Percentiles rank a stretch among this genome's conserved stretches.
Evolutionary conservation across 257 asterid species (phyloP).

Genomic region (Salvia splendens): DNA sequence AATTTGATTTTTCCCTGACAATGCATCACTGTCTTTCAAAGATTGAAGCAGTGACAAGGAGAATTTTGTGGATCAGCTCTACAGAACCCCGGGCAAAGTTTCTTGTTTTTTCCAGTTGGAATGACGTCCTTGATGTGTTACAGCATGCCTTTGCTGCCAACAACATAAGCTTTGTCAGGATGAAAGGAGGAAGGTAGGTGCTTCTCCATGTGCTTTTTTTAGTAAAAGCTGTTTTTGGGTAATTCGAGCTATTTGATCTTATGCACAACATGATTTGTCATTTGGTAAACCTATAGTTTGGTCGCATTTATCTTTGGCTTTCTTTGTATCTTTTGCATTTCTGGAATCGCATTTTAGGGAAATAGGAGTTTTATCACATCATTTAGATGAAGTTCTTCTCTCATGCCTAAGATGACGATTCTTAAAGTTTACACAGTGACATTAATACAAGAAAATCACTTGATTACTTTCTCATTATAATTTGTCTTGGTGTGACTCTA

Average conservation of each 20-base stretch:
- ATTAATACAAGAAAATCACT: not conserved
- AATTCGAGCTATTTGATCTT: slow-evolving; percentile 1
- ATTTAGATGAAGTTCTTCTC: slow-evolving; percentile 5
- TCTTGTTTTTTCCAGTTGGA: slow-evolving; percentile 93
- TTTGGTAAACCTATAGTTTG: not conserved
- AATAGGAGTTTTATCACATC: not conserved
- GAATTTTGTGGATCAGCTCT: slow-evolving; percentile 76
- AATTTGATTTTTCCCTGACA: slow-evolving; percentile 10
- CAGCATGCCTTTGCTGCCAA: slow-evolving; percentile 89
- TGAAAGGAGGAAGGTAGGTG: slow-evolving; percentile 95
- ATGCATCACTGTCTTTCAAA: slow-evolving; percentile 35
- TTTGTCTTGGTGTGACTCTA: slow-evolving; percentile 32
- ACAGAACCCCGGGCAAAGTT: slow-evolving; percentile 61
- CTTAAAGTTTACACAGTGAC: not conserved
- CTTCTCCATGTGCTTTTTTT: slow-evolving; percentile 1
- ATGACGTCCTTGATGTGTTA: slow-evolving; percentile 94
- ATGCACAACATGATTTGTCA: not conserved
- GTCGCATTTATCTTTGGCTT: not conserved
- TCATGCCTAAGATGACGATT: slow-evolving; percentile 7
- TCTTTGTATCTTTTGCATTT: not conserved
- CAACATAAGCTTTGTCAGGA: slow-evolving; percentile 68
- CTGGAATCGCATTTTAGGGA: not conserved
- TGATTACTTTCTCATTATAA: slow-evolving; percentile 16
- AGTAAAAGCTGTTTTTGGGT: not conserved
- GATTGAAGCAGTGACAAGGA: slow-evolving; percentile 94